phyloP scores from a whole-genome alignment of 2,329 filamentous ascomycete species.

The Pseudomassariella vexata region DNA sequence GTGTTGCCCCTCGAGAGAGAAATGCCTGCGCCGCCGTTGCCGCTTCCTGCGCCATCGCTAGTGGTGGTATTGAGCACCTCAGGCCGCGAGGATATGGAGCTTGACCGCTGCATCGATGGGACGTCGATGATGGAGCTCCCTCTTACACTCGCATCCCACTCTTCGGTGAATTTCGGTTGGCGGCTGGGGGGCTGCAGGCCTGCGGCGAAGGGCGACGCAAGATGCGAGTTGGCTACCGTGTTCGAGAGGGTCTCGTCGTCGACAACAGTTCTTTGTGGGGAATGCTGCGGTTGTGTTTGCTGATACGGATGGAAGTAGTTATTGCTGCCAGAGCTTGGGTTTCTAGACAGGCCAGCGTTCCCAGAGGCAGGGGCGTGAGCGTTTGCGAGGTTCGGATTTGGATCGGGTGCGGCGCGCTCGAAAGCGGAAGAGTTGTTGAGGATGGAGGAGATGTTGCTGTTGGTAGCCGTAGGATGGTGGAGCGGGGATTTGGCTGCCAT shows the following conservation, averaged over 20 bases:
- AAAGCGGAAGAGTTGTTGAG: background rate
- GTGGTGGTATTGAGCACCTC: slow-evolving; percentile 35
- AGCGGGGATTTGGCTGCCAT: slow-evolving; percentile 7
- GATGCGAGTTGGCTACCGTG: slow-evolving; percentile 29
- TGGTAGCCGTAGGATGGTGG: slow-evolving; percentile 2
- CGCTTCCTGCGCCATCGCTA: slow-evolving; percentile 28
- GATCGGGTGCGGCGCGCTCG: background rate
- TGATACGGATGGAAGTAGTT: slow-evolving; percentile 23
- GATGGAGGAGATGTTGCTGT: background rate
- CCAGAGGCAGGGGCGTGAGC: background rate
- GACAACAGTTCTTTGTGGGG: slow-evolving; percentile 13
- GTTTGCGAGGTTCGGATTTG: background rate
- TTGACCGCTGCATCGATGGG: slow-evolving; percentile 52
- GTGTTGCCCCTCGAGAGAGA: slow-evolving; percentile 56
- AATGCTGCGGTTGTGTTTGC: slow-evolving; percentile 12
- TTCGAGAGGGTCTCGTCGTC: slow-evolving; percentile 30
- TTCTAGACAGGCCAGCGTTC: background rate
- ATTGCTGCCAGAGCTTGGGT: slow-evolving; percentile 12
- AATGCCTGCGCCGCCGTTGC: slow-evolving; percentile 21
- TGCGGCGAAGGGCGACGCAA: slow-evolving; percentile 19
- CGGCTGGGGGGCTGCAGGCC: slow-evolving; percentile 15
- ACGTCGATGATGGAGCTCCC: slow-evolving; percentile 59
- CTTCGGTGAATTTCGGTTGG: slow-evolving; percentile 58
- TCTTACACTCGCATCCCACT: slow-evolving; percentile 65
- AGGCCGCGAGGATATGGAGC: slow-evolving; percentile 50